phyloP scores from a whole-genome alignment of 2,329 filamentous ascomycete species.

The Pseudocercospora vitis region DNA sequence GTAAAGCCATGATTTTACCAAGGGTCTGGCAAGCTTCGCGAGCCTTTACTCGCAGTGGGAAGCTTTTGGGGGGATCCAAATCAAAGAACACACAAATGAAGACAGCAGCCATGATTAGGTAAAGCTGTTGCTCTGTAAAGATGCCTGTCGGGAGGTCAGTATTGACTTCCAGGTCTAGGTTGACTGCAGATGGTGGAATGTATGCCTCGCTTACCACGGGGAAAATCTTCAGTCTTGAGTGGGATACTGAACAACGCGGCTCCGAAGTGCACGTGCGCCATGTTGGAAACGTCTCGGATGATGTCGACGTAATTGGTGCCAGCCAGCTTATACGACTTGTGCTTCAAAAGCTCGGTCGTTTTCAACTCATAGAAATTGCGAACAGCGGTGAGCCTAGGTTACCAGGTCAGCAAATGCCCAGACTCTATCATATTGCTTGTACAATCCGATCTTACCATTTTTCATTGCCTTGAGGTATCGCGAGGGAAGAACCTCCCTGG shows the following conservation, averaged over 20 bases:
- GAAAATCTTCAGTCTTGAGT: slow-evolving; percentile 54
- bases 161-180: neutral
- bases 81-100: slow-evolving; percentile 58
- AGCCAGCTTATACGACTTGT: slow-evolving; percentile 49
- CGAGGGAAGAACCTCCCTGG: slow-evolving; percentile 34
- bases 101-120: slow-evolving; percentile 54
- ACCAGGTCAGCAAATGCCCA: no score
- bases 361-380: slow-evolving; percentile 51
- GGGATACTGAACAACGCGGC: slow-evolving; percentile 57
- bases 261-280: slow-evolving; percentile 56
- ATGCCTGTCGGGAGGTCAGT: slow-evolving; percentile 41
- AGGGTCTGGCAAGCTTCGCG: slow-evolving; percentile 50
- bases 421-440: no score
- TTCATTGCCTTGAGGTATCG: slow-evolving; percentile 36
- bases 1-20: slow-evolving; percentile 51
- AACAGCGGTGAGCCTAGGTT: slow-evolving; percentile 47
- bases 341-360: slow-evolving; percentile 46
- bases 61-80: slow-evolving; percentile 53
- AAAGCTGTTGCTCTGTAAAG: slow-evolving; percentile 56
- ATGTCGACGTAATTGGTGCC: slow-evolving; percentile 50
- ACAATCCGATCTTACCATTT: no score
- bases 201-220: slow-evolving; percentile 22
- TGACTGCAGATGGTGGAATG: no score
- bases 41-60: slow-evolving; percentile 53
- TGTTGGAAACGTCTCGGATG: slow-evolving; percentile 53